These are phyloP conservation scores for Gossypium gossypioides DNA, from an alignment of 441 rosid genomes.

Conservation along the genomic window DNA sequence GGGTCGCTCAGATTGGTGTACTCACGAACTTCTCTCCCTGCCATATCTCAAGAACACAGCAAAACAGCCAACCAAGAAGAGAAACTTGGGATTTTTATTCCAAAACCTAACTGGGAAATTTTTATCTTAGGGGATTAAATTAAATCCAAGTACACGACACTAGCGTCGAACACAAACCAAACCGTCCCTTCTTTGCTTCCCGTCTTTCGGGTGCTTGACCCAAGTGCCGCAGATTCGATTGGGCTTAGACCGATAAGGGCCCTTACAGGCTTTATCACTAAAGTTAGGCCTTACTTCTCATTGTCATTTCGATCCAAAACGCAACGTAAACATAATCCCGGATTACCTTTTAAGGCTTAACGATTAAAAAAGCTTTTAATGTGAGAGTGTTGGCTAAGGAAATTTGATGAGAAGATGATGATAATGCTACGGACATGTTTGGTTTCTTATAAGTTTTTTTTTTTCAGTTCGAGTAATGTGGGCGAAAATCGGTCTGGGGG, in stretches of 20 bases:
- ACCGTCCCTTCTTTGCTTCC: too few relatives aligned
- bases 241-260: background rate
- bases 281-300: background rate
- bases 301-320: background rate
- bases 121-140: background rate
- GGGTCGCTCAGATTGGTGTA: slow-evolving; percentile 90
- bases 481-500: too few relatives aligned
- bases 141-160: background rate
- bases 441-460: too few relatives aligned
- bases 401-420: too few relatives aligned
- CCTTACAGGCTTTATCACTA: background rate
- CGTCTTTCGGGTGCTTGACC: background rate
- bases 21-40: slow-evolving; percentile 79
- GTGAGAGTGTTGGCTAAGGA: too few relatives aligned
- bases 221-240: background rate
- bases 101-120: background rate
- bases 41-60: slow-evolving; percentile 25
- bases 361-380: too few relatives aligned
- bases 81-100: background rate
- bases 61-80: background rate
- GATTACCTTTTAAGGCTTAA: too few relatives aligned
- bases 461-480: too few relatives aligned
- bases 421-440: too few relatives aligned
- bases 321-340: too few relatives aligned
- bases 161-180: background rate